Evolutionary conservation across 345 rosid genomes (phyloP).

Genomic region (Bruguiera gymnorhiza): DNA sequence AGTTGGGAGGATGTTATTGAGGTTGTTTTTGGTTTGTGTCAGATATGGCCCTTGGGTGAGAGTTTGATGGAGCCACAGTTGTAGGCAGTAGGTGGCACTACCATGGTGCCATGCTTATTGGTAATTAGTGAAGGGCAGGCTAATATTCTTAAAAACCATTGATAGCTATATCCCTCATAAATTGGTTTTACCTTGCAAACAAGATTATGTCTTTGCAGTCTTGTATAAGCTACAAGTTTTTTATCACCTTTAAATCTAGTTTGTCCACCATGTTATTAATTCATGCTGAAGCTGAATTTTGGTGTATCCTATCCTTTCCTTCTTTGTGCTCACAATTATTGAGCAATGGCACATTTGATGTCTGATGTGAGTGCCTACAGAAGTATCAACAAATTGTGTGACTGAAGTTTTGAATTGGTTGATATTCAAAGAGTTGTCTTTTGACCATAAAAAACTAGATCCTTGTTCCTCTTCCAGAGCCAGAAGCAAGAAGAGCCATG

Average conservation of each 20-base stretch:
- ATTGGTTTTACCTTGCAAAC: no score
- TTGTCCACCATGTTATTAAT: background rate
- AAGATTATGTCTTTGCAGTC: no score
- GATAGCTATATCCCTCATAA: no score
- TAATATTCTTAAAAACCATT: no score
- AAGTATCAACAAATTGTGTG: background rate
- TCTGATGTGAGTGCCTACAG: background rate
- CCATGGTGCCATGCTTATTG: background rate
- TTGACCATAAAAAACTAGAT: slow-evolving; percentile 57
- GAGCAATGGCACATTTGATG: background rate
- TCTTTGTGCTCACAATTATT: background rate
- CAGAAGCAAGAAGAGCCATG: slow-evolving; percentile 94
- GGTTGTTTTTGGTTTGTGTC: background rate
- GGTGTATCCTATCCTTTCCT: background rate
- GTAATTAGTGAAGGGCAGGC: background rate
- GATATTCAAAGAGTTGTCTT: slow-evolving; percentile 12
- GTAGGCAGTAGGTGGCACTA: background rate
- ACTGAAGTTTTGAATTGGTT: background rate
- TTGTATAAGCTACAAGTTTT: background rate
- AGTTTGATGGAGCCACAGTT: no score
- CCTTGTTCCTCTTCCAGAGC: slow-evolving; percentile 93
- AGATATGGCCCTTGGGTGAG: no score
- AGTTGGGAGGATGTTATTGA: background rate
- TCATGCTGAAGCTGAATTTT: background rate
- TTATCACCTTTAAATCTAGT: background rate